Evolutionary conservation across 2,329 filamentous ascomycete genomes (phyloP).

Genomic region (Trichoderma sp.): DNA sequence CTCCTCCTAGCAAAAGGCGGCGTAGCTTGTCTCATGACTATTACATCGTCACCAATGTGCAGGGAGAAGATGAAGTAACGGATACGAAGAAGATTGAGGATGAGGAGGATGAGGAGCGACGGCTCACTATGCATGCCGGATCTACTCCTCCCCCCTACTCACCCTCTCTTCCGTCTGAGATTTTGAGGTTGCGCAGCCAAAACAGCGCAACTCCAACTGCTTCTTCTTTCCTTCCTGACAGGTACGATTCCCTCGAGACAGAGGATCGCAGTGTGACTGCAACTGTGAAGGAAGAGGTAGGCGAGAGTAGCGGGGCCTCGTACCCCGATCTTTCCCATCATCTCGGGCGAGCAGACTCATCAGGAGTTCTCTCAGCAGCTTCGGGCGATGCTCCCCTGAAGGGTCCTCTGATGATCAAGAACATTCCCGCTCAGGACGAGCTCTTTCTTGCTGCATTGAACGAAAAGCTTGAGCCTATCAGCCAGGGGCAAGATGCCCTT

Average conservation of each 20-base stretch:
- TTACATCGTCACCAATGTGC: conserved; percentile 25
- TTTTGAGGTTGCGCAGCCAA: conserved; percentile 29
- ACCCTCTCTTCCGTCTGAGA: conserved; percentile 48
- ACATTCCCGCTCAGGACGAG: conserved; percentile 55
- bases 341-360: background rate
- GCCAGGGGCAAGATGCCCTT: conserved; percentile 41
- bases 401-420: conserved; percentile 53
- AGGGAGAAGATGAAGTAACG: conserved; percentile 39
- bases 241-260: background rate
- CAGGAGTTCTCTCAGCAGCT: background rate
- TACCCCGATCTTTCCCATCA: background rate
- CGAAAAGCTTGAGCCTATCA: conserved; percentile 51
- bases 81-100: conserved; percentile 42
- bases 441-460: conserved; percentile 50
- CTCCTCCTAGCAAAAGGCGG: conserved; percentile 12
- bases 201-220: conserved; percentile 31
- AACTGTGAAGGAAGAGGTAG: background rate
- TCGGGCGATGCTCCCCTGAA: conserved; percentile 46
- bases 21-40: background rate
- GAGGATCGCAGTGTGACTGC: background rate
- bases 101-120: conserved; percentile 46
- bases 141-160: conserved; percentile 62
- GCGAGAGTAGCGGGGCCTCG: background rate
- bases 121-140: conserved; percentile 60
- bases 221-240: background rate